Percentiles rank a stretch among this genome's conserved stretches.
Conservation (phyloP, 441 rosid genomes). For the Jatropha podagrica region DNA sequence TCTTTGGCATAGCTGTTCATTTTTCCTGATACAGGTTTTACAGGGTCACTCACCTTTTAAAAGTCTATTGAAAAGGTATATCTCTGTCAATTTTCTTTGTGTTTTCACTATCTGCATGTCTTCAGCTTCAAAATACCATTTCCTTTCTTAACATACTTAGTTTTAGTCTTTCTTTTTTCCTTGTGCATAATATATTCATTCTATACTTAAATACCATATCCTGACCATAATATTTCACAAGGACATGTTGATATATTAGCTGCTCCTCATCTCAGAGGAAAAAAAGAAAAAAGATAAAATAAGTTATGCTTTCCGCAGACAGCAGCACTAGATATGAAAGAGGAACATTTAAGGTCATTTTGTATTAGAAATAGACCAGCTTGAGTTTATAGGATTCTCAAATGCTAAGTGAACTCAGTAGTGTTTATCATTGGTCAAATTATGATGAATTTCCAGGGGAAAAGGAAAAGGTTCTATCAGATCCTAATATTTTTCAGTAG, state of each 20-base stretch:
- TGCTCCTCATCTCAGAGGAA: background rate
- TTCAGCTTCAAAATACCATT: background rate
- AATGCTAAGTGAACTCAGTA: background rate
- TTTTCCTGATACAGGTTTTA: slow-evolving; percentile 44
- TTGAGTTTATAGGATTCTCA: background rate
- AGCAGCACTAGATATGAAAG: background rate
- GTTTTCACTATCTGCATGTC: background rate
- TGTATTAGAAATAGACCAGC: background rate
- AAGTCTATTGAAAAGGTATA: slow-evolving; percentile 47
- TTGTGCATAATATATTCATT: background rate
- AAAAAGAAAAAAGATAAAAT: background rate
- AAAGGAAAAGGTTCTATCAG: background rate
- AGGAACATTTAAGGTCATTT: background rate
- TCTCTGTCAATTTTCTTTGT: slow-evolving; percentile 10
- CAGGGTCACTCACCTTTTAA: slow-evolving; percentile 58
- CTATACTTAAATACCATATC: background rate
- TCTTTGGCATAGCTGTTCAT: slow-evolving; percentile 27
- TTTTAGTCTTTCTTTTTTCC: background rate
- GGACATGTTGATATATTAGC: background rate
- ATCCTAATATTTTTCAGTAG: background rate
- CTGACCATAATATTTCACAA: background rate
- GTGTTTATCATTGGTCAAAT: background rate
- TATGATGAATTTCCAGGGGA: background rate
- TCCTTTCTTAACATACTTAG: background rate
- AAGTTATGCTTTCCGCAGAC: background rate